Conservation (phyloP, 2,329 filamentous ascomycete genomes). For the Pseudogymnoascus pannorum region DNA sequence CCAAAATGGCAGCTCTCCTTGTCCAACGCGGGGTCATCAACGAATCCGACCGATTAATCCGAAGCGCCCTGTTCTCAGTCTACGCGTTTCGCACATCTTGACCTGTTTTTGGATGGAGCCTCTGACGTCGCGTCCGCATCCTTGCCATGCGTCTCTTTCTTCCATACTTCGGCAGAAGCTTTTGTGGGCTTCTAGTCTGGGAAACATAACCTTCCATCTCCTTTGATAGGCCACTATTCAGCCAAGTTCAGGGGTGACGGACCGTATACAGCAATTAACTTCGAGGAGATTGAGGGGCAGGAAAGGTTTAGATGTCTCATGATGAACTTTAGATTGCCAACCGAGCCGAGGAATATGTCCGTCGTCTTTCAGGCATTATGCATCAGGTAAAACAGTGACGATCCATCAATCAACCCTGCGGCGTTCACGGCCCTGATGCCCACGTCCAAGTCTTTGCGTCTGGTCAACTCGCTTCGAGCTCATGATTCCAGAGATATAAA, state of each 20-base stretch:
- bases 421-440: slow-evolving; percentile 4
- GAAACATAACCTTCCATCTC: background rate
- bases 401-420: slow-evolving; percentile 1
- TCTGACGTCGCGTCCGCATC: background rate
- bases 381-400: background rate
- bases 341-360: background rate
- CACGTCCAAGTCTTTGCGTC: background rate
- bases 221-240: background rate
- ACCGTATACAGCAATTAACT: slow-evolving; percentile 2
- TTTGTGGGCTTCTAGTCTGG: background rate
- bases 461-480: background rate
- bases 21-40: slow-evolving; percentile 2
- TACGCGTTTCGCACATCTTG: background rate
- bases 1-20: background rate
- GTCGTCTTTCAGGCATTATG: slow-evolving; percentile 1
- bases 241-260: background rate
- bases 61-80: background rate
- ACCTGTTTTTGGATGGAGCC: background rate
- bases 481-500: background rate
- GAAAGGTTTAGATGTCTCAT: background rate
- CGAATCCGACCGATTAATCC: background rate
- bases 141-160: background rate
- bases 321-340: slow-evolving; percentile 8
- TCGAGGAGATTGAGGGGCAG: slow-evolving; percentile 4
- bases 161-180: slow-evolving; percentile 8